Conservation (phyloP, 1,284 basidiomycete species). For the Phellinidium pouzarii region DNA sequence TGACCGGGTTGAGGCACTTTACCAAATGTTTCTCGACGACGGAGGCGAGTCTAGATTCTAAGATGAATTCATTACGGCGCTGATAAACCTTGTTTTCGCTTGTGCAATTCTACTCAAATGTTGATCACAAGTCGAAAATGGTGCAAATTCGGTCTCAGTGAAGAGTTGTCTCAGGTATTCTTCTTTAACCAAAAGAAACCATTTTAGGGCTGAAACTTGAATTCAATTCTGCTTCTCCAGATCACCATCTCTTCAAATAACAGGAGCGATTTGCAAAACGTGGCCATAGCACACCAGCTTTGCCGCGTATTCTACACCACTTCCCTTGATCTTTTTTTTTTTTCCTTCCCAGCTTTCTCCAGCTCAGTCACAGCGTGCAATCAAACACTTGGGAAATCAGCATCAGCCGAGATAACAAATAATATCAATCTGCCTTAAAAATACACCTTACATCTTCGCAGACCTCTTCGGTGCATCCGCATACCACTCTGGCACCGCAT, state of each 20-base stretch:
- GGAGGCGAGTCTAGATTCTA: background rate
- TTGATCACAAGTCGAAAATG: too few species aligned
- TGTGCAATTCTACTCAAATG: too few species aligned
- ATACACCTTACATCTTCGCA: background rate
- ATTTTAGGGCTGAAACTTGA: too few species aligned
- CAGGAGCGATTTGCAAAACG: background rate
- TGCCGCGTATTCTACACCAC: background rate
- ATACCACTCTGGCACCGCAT: slow-evolving; percentile 72
- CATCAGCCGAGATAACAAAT: background rate
- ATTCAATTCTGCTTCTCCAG: background rate
- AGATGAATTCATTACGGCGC: background rate
- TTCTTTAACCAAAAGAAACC: too few species aligned
- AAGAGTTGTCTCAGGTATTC: background rate
- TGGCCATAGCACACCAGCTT: background rate
- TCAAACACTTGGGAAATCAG: background rate
- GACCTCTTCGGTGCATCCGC: slow-evolving; percentile 46
- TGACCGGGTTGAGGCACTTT: background rate
- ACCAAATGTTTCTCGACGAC: too few species aligned
- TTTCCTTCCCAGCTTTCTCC: too few species aligned
- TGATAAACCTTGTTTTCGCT: too few species aligned
- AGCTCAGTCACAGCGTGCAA: too few species aligned
- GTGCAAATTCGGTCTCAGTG: too few species aligned
- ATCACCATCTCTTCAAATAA: background rate
- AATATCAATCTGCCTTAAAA: background rate
- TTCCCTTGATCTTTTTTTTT: background rate